phyloP scores from a whole-genome alignment of 2,329 filamentous ascomycete species.

The Sphaerostilbella broomeana region DNA sequence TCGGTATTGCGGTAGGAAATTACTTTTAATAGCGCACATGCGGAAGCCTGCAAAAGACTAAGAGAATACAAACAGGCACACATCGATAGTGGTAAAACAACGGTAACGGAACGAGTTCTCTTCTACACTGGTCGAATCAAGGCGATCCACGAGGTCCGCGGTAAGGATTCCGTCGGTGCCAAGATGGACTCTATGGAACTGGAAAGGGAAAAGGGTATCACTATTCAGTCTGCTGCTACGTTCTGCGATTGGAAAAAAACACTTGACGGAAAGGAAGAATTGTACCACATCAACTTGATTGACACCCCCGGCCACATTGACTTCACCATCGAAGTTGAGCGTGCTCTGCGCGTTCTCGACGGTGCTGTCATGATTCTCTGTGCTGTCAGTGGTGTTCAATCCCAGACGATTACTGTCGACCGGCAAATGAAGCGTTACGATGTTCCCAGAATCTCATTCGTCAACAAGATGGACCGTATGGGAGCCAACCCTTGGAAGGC shows the following conservation, averaged over 20 bases:
- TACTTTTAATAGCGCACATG: background rate
- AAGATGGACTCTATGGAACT: conserved; percentile 99
- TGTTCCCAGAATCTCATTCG: conserved; percentile 87
- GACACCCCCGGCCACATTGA: conserved; percentile 98
- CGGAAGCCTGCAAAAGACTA: background rate
- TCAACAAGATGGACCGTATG: conserved; percentile 99
- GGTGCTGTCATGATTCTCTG: conserved; percentile 98
- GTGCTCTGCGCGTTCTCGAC: conserved; percentile 88
- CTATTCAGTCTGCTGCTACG: conserved; percentile 95
- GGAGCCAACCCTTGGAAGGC: conserved; percentile 97
- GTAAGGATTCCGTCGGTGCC: conserved; percentile 88
- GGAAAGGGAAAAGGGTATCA: conserved; percentile 97
- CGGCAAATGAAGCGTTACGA: conserved; percentile 99
- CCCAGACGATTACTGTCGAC: conserved; percentile 96
- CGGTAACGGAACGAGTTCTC: conserved; percentile 88
- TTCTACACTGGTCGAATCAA: conserved; percentile 98
- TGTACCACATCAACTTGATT: conserved; percentile 96
- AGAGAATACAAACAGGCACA: conserved; percentile 57
- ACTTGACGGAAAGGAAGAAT: conserved; percentile 75
- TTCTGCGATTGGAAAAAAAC: conserved; percentile 96
- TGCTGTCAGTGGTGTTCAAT: conserved; percentile 93
- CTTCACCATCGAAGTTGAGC: conserved; percentile 97
- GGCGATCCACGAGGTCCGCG: conserved; percentile 92
- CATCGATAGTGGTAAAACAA: conserved; percentile 98
- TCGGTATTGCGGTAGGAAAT: conserved; percentile 78